Base-by-base conservation (phyloP, 2,329 filamentous ascomycete species). In the Fragosphaeria purpurea region DNA sequence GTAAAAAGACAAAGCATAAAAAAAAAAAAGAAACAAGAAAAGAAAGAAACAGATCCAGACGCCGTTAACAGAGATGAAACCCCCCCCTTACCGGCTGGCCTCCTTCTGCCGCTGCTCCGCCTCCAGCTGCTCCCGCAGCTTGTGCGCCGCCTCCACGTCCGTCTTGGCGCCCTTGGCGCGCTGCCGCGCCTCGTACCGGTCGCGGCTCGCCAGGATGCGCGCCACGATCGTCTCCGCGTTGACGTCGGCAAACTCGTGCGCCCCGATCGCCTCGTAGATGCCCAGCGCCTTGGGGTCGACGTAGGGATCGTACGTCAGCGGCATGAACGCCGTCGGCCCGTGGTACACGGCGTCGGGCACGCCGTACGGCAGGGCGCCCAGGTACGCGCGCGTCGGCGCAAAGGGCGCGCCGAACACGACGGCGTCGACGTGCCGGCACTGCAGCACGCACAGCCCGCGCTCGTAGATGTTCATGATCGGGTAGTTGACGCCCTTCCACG, bases 381-480 rank as follows among this genome's bases (percentile, higher is more conserved):
- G 78, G 66, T 94, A 98, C 3, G 79, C 70, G 61, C 80, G 79
- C n/a, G 81, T 87, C 4, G 91, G 88, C 3, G 84, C 82, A 64
- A 95, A 95, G 1, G 93, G 93, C 0, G 93, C 88, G 39, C 86
- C 88, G 62, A 98, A 95, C 55, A 97, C 73, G 50, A 95, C 83
- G 40, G 87, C 83, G 65, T 95, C 79, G 61, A 97, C 77, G 69
- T 95, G 95, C 83, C 94, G 60, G 74, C 93, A 98, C 63, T 98
- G 93, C 55, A 97, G 72, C 34, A 97, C 91, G 65, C 93, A 98
- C 30, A 98, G 80, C 2, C 90, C 90, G 41, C 93, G 85, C 73
- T 98, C 93, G 61, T 91, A 95, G 51, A 95, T 90, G 72, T 97
- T 98, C 93, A 98, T 98, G 70, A 98, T 97, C 32, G 93, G 93